Base-by-base conservation (phyloP, 1,139 yeast species). In the Spathaspora sp. region DNA sequence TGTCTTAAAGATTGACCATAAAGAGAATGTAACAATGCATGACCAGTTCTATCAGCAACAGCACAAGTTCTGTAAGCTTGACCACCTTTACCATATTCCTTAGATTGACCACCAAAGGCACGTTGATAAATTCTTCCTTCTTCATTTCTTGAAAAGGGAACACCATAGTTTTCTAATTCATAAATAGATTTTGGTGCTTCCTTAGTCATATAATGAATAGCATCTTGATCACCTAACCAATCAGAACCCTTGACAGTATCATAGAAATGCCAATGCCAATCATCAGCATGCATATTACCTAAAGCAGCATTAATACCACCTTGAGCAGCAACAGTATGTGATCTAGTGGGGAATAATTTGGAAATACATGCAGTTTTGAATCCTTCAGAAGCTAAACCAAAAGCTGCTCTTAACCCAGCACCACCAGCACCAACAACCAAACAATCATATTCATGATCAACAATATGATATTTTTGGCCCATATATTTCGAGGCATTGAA, bases 261-360 rank as follows among this genome's bases (percentile, higher is more conserved):
- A 73, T 91, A 91, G 97, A 93, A 91, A 73, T 93, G 99, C 98
- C 99, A 93, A 70, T 89, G 95, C 99, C 99, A 93, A 76, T 91
- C 93, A 70, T 93, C 99, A 58, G 81, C 78, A 76, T 95, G 98
- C 97, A 93, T 91, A 78, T 93, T 93, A 57, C 95, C 93, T 54
- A 93, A 79, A 39, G 99, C 99, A 59, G 99, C 99, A 64, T 93
- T 93, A 72, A 93, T 93, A 75, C 99, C 99, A 72, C 99, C 99
- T 74, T 93, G 99, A 47, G 99, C 99, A 48, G 99, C 99, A 48
- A 93, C 99, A 26, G 99, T 93, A 70, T 93, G 99, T 26, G 97
- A 90, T 75, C 99, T 86, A 43, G 99, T 93, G 47, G 99, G 99
- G 80, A 93, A 93, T 60, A 93, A 82, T 74, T 93, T 93, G 58